phyloP scores from a whole-genome alignment of 164 flowering plant species.

The grape (Vitis vinifera) region ASM3070453v1 NC_081822.1:5803501-5804000 shows the following conservation, averaged over 20 bases:
- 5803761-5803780: not conserved
- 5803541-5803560: no score
- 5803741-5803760: not conserved
- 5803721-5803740: not conserved
- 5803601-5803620: no score
- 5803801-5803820: conserved; percentile 85
- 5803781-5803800: conserved; percentile 6
- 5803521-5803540: no score
- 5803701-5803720: no score
- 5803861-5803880: conserved; percentile 94
- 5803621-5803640: no score
- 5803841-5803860: conserved; percentile 96
- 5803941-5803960: conserved; percentile 55
- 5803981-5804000: conserved; percentile 87
- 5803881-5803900: conserved; percentile 41
- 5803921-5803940: not conserved
- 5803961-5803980: conserved; percentile 98
- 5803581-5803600: no score
- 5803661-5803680: no score
- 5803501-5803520: no score
- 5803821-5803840: conserved; percentile 96
- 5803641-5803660: no score
- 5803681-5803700: no score
- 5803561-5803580: no score
- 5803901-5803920: not conserved